Conservation (phyloP, 164 flowering plant genomes). For the Nelumbo lutea region DNA sequence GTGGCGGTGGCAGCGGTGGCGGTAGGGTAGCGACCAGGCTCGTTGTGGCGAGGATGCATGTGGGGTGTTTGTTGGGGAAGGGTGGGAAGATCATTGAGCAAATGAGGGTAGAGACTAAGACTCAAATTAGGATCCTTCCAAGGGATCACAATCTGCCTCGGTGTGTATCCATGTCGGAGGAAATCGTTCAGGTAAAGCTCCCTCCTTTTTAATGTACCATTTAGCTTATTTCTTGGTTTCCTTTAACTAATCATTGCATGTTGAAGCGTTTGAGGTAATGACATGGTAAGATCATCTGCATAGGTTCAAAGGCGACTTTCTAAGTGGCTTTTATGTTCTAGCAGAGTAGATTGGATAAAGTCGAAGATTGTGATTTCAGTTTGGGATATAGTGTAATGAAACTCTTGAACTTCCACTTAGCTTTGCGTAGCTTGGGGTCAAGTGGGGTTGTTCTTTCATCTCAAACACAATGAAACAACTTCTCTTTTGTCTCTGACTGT, state of each 20-base stretch:
- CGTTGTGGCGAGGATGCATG: slow-evolving; percentile 85
- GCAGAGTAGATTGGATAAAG: neutral
- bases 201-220: neutral
- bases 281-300: neutral
- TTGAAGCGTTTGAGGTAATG: neutral
- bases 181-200: slow-evolving; percentile 82
- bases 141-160: slow-evolving; percentile 81
- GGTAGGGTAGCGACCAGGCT: slow-evolving; percentile 78
- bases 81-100: slow-evolving; percentile 99
- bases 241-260: neutral
- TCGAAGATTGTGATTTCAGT: too few relatives aligned
- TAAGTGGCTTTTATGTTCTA: neutral
- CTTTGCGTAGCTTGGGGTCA: too few relatives aligned
- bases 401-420: too few relatives aligned
- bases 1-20: too few relatives aligned
- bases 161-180: slow-evolving; percentile 80
- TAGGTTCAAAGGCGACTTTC: neutral
- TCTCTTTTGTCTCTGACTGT: too few relatives aligned
- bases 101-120: slow-evolving; percentile 92
- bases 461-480: too few relatives aligned
- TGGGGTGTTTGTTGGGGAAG: slow-evolving; percentile 90
- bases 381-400: too few relatives aligned
- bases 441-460: too few relatives aligned
- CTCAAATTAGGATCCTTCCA: slow-evolving; percentile 92
- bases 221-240: neutral